These are phyloP conservation scores for Rhododendron ferrugineum DNA, from an alignment of 148 eudicot species.

Conservation along the genomic window DNA sequence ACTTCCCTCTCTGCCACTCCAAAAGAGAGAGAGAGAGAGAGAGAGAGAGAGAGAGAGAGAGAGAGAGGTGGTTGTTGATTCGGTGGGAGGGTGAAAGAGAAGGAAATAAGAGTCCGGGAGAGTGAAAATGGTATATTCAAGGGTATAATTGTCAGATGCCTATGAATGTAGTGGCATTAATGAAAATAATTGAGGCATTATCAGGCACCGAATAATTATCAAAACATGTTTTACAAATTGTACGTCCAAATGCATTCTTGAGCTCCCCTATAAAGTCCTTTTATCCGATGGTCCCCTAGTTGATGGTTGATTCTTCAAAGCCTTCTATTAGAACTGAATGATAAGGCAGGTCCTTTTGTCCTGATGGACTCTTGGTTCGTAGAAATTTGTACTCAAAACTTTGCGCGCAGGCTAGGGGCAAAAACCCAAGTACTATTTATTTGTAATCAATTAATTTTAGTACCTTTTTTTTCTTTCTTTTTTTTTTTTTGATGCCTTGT, in stretches of 20 bases:
- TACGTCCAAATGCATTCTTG: neutral
- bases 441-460: neutral
- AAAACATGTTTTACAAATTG: too few species aligned
- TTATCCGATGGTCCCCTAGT: neutral
- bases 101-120: too few species aligned
- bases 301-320: neutral
- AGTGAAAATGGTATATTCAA: too few species aligned
- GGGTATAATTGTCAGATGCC: neutral
- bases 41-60: too few species aligned
- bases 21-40: too few species aligned
- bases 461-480: too few species aligned
- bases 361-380: neutral
- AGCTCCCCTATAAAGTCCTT: too few species aligned
- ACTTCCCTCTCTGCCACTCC: too few species aligned
- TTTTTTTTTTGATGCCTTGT: too few species aligned
- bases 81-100: too few species aligned
- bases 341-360: neutral
- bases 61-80: too few species aligned
- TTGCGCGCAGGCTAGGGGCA: neutral
- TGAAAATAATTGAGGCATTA: neutral
- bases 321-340: neutral
- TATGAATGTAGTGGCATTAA: neutral
- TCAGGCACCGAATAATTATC: neutral
- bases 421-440: neutral
- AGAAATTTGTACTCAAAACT: neutral